Conservation (phyloP, 2,329 filamentous ascomycete genomes). For the Aureobasidium lini region DNA sequence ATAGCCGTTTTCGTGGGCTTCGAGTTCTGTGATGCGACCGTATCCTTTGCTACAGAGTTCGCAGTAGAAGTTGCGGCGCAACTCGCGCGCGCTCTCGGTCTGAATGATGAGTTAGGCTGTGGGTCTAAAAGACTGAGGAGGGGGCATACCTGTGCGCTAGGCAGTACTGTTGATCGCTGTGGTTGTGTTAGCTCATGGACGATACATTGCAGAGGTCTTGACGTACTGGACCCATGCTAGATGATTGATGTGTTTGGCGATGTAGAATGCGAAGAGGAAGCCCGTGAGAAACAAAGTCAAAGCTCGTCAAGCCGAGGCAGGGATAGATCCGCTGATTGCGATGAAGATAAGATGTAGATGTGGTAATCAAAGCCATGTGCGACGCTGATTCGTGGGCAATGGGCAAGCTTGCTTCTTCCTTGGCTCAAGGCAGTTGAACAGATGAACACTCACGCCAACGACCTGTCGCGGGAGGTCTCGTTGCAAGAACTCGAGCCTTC, state of each 20-base stretch:
- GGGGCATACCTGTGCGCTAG: conserved; percentile 8
- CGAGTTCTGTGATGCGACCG: conserved; percentile 89
- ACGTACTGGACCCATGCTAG: conserved; percentile 15
- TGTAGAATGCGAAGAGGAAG: background rate
- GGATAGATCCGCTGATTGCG: background rate
- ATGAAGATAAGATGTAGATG: background rate
- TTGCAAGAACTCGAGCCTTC: conserved; percentile 75
- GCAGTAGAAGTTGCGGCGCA: conserved; percentile 27
- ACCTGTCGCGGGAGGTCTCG: conserved; percentile 21
- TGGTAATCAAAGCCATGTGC: conserved; percentile 8
- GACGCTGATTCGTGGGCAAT: background rate
- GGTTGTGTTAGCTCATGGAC: background rate
- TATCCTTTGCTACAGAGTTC: conserved; percentile 90
- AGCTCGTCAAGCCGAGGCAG: background rate
- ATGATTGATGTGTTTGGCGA: background rate
- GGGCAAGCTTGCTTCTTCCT: background rate
- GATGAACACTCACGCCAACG: conserved; percentile 1
- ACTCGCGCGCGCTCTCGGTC: conserved; percentile 11
- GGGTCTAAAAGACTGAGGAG: background rate
- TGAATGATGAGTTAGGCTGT: background rate
- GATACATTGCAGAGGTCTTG: background rate
- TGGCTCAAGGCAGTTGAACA: background rate
- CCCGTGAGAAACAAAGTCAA: background rate
- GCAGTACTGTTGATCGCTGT: conserved; percentile 10
- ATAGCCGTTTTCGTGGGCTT: conserved; percentile 87